A percentile compares a stretch with the other conserved stretches of the same genome.
Evolutionary conservation across 352 stramenopile genomes (phyloP).

Genomic region (Phytopythium kandeliae): DNA sequence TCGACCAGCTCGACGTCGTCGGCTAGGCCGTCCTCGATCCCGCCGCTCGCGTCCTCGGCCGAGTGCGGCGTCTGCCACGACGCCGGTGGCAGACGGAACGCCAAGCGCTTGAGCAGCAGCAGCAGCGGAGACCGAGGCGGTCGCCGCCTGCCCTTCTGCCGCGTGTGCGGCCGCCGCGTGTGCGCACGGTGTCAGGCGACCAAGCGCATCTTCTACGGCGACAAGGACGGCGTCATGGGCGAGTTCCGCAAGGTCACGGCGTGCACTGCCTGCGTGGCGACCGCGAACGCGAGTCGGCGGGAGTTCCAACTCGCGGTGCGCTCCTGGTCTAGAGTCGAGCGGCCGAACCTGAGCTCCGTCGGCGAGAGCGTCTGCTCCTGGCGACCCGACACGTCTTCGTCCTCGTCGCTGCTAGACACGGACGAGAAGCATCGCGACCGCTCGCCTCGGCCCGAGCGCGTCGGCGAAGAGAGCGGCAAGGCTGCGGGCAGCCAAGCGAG

Average conservation of each 20-base stretch:
- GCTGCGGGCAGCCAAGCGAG: background rate
- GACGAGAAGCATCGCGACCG: background rate
- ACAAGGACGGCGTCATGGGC: conserved; percentile 25
- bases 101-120: background rate
- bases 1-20: conserved; percentile 13
- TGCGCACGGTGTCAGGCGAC: conserved; percentile 23
- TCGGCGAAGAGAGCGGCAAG: background rate
- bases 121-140: background rate
- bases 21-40: conserved; percentile 2
- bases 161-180: conserved; percentile 20
- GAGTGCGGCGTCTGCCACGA: conserved; percentile 18
- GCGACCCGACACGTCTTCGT: background rate
- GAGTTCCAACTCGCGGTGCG: background rate
- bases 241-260: conserved; percentile 33
- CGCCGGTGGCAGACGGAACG: conserved; percentile 4
- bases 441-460: background rate
- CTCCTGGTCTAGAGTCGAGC: background rate
- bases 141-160: conserved; percentile 5
- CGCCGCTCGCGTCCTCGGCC: background rate
- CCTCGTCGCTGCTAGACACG: too few species aligned
- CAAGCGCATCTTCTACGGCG: conserved; percentile 35
- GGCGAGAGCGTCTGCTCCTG: too few species aligned
- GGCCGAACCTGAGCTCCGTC: too few species aligned
- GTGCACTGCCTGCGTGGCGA: conserved; percentile 35
- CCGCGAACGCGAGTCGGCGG: conserved; percentile 17